phyloP scores from a whole-genome alignment of 2,329 filamentous ascomycete genomes.

The Colletotrichum noveboracense region DNA sequence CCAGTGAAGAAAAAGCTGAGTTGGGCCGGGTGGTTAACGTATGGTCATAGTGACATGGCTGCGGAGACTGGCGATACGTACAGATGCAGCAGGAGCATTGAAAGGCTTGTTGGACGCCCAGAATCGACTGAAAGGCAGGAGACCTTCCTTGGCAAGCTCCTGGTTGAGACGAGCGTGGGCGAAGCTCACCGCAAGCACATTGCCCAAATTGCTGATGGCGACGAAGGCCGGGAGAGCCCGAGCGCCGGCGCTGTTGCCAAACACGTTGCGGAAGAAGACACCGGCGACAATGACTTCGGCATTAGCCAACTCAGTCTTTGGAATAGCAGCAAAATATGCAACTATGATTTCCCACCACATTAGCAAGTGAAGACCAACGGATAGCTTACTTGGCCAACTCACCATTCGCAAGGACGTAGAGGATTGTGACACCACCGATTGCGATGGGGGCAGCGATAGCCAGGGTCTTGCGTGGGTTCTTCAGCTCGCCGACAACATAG shows the following conservation, averaged over 20 bases:
- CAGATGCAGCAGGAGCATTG: constrained; percentile 64
- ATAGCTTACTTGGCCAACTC: background rate
- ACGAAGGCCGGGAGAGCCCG: constrained; percentile 60
- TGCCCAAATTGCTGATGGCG: constrained; percentile 65
- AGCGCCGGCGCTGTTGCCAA: constrained; percentile 58
- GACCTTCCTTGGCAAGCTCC: constrained; percentile 73
- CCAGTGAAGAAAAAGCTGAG: too few species aligned
- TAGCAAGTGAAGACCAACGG: background rate
- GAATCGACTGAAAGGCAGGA: constrained; percentile 69
- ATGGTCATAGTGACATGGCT: background rate
- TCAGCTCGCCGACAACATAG: constrained; percentile 65
- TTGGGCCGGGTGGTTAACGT: too few species aligned
- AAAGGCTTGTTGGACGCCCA: constrained; percentile 75
- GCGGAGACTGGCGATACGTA: constrained; percentile 27
- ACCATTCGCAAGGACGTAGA: constrained; percentile 60
- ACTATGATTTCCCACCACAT: constrained; percentile 29
- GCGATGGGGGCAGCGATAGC: constrained; percentile 62
- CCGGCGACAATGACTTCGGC: constrained; percentile 66
- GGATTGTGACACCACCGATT: constrained; percentile 61
- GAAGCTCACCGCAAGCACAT: constrained; percentile 66
- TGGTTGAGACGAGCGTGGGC: constrained; percentile 64
- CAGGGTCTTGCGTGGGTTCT: constrained; percentile 58
- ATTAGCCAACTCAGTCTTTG: constrained; percentile 60
- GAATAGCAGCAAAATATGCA: constrained; percentile 68
- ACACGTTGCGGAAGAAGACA: constrained; percentile 66